phyloP scores from a whole-genome alignment of 768 basidiomycete species.

The Asterophora lycoperdoides region DNA sequence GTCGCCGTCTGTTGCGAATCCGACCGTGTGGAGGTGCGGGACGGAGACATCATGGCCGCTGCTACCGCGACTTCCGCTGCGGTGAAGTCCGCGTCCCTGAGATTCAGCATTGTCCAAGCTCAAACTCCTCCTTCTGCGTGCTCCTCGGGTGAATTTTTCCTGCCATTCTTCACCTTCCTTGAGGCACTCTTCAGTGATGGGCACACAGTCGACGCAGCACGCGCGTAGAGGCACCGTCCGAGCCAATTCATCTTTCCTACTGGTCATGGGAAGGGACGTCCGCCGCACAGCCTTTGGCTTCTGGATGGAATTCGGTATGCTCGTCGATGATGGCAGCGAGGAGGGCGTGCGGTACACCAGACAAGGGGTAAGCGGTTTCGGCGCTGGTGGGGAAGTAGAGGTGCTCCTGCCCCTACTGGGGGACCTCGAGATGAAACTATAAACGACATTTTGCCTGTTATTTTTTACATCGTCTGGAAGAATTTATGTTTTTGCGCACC shows the following conservation, averaged over 20 bases:
- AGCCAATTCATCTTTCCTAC: too few species aligned
- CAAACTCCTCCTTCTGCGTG: conserved; percentile 50
- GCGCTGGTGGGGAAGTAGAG: conserved; percentile 25
- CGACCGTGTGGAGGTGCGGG: conserved; percentile 2
- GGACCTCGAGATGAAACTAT: conserved; percentile 43
- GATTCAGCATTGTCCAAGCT: conserved; percentile 34
- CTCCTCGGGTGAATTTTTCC: conserved; percentile 60
- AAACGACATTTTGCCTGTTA: not conserved
- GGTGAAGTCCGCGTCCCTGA: conserved; percentile 17
- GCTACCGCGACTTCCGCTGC: conserved; percentile 3
- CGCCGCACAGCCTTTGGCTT: conserved; percentile 16
- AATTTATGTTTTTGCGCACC: conserved; percentile 31
- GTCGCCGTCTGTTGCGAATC: conserved; percentile 26
- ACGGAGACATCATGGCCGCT: not conserved
- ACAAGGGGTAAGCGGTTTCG: conserved; percentile 48
- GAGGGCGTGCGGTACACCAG: conserved; percentile 45
- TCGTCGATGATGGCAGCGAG: conserved; percentile 16
- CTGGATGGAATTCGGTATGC: not conserved
- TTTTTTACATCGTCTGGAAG: conserved; percentile 1
- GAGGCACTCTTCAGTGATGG: conserved; percentile 52
- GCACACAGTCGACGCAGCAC: conserved; percentile 64
- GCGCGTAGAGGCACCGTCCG: conserved; percentile 49
- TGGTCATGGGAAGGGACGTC: conserved; percentile 20
- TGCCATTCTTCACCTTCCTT: conserved; percentile 55
- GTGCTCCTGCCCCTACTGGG: conserved; percentile 35